Evolutionary conservation across 2,329 filamentous ascomycete species (phyloP).

Genomic region (Aspergillus novofumigatus): DNA sequence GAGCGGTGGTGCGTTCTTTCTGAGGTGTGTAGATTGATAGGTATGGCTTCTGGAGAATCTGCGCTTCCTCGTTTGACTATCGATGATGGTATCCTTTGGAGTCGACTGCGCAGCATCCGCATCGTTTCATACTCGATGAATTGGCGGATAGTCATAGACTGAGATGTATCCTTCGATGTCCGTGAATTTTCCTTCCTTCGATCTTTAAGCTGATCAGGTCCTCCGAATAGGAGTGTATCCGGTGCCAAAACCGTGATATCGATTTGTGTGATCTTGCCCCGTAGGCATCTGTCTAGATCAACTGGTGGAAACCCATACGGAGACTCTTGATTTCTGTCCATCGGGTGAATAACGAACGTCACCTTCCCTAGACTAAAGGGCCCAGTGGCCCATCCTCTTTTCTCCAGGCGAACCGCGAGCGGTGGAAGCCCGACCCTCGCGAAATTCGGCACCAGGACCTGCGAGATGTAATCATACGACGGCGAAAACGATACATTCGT

Average conservation of each 20-base stretch:
- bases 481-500: slow-evolving; percentile 56
- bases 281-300: slow-evolving; percentile 24
- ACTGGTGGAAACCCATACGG: slow-evolving; percentile 28
- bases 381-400: slow-evolving; percentile 54
- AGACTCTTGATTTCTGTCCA: slow-evolving; percentile 16
- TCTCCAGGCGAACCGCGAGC: slow-evolving; percentile 41
- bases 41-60: slow-evolving; percentile 4
- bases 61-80: slow-evolving; percentile 1
- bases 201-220: neutral
- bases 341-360: slow-evolving; percentile 46
- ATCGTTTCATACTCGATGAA: slow-evolving; percentile 20
- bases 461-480: slow-evolving; percentile 52
- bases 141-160: slow-evolving; percentile 16
- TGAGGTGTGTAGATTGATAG: slow-evolving; percentile 30
- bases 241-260: slow-evolving; percentile 39
- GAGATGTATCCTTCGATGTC: neutral
- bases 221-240: slow-evolving; percentile 14
- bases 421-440: slow-evolving; percentile 47
- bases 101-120: slow-evolving; percentile 13
- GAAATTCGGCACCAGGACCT: slow-evolving; percentile 55
- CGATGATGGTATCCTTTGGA: slow-evolving; percentile 13
- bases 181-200: neutral
- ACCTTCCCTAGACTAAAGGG: slow-evolving; percentile 45
- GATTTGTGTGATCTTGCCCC: slow-evolving; percentile 31
- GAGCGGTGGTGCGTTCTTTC: slow-evolving; percentile 43